Base-by-base conservation (phyloP, 1,139 yeast species). In the Geotrichum aggregatum region DNA sequence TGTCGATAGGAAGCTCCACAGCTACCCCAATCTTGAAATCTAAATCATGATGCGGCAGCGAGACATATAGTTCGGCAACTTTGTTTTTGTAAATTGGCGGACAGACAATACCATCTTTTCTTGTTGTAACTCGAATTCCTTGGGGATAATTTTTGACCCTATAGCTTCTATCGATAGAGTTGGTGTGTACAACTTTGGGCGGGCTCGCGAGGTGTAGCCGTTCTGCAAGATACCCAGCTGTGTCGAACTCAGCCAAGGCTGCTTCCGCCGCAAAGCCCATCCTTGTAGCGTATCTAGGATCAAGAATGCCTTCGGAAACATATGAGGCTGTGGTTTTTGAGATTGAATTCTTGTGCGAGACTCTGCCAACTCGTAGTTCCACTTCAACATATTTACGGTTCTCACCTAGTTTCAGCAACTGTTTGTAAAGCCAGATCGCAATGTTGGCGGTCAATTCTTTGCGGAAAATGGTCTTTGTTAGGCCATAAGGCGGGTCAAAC, bases 371-470 rank as follows among this genome's bases (percentile, higher is more conserved):
- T n/a, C 49, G 22, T 16, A 31, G 22, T 30, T 46, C 49, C 10
- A 46, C 44, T 18, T 46, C 49, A 16, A 39, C 44, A 14, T 46
- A 21, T 5, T 39, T 13, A 21, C 49, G 49, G 16, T 10, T 22
- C 11, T 38, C 44, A 18, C 44, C 35, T 14, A 46, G n/a, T 13
- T 31, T 30, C 19, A 38, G 38, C 22, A 46, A 28, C 19, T 46
- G 38, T 30, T 46, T 40, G 21, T 18, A 46, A 3, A 46, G 30
- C 49, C 49, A 46, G 11, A 39, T 30, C 13, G 49, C 19, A 7
- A 46, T 46, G 18, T 46, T 31, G 10, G 35, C 49, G 4, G 49
- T 46, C 4, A 46, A 31, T n/a, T 38, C 39, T 19, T 38, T 39
- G 13, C 39, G 30, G n/a, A 46, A 46, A 10, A 39, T 38, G 6